Percentiles rank a stretch among this genome's conserved stretches.
These are phyloP conservation scores for Coemansia aciculifera DNA, from an alignment of 192 early-diverging fungal genomes.

Conservation along the genomic window DNA sequence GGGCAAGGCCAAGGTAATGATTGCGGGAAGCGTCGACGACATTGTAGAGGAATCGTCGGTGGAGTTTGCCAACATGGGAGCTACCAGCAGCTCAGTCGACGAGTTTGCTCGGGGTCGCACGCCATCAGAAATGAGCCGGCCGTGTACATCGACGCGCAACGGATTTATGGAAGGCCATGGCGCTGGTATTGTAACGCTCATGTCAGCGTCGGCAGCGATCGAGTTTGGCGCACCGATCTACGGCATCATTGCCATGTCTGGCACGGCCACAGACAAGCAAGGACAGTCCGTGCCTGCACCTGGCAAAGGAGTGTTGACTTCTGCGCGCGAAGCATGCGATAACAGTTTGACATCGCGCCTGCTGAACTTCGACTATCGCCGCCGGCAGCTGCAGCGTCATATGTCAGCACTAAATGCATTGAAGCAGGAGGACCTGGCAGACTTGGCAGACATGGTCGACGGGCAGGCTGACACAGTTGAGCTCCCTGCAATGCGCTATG, in stretches of 20 bases:
- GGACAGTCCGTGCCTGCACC: slow-evolving; percentile 90
- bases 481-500: no score
- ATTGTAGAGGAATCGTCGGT: slow-evolving; percentile 84
- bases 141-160: slow-evolving; percentile 78
- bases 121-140: slow-evolving; percentile 86
- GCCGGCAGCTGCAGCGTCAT: slow-evolving; percentile 7
- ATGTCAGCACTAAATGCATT: no score
- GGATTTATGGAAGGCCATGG: no score
- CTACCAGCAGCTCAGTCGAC: slow-evolving; percentile 80
- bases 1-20: slow-evolving; percentile 86
- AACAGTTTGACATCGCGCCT: slow-evolving; percentile 5
- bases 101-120: slow-evolving; percentile 89
- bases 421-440: background rate
- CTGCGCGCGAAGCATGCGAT: slow-evolving; percentile 71
- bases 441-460: background rate
- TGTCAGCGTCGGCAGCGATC: slow-evolving; percentile 82
- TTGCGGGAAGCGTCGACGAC: slow-evolving; percentile 89
- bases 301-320: slow-evolving; percentile 86
- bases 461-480: background rate
- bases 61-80: slow-evolving; percentile 95
- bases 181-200: no score
- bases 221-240: slow-evolving; percentile 90
- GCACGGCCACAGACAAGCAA: slow-evolving; percentile 92
- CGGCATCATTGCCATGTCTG: slow-evolving; percentile 80
- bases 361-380: slow-evolving; percentile 7